Conservation (phyloP, 805 yeast species). For the Kluyveromyces siamensis region DNA sequence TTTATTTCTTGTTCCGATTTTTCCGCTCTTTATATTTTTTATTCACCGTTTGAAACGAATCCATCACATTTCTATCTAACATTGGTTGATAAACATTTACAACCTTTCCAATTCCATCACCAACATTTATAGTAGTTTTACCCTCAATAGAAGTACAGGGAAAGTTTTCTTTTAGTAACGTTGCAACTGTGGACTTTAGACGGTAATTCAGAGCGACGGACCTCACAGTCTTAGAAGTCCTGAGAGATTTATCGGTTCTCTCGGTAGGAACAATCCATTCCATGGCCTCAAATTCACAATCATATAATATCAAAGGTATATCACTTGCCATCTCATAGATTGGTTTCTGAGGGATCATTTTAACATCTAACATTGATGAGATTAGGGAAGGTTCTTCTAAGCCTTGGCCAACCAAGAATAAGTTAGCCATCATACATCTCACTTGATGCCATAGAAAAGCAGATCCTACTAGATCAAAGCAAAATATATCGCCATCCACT, state of each 20-base stretch:
- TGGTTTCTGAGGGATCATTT: conserved; percentile 57
- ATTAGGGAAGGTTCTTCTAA: conserved; percentile 56
- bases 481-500: conserved; percentile 39
- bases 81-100: conserved; percentile 50
- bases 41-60: conserved; percentile 62
- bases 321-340: conserved; percentile 85
- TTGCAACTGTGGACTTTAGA: conserved; percentile 45
- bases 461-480: conserved; percentile 71
- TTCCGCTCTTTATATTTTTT: conserved; percentile 46
- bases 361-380: conserved; percentile 47
- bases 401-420: conserved; percentile 73
- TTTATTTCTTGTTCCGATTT: conserved; percentile 8
- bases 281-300: conserved; percentile 66
- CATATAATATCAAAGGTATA: conserved; percentile 75
- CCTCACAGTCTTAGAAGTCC: conserved; percentile 36
- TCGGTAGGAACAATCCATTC: conserved; percentile 43
- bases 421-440: conserved; percentile 82
- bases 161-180: conserved; percentile 37
- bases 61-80: conserved; percentile 45
- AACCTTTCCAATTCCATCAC: conserved; percentile 73
- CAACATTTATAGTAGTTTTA: conserved; percentile 42
- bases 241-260: conserved; percentile 32
- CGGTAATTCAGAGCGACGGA: conserved; percentile 49
- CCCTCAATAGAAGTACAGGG: conserved; percentile 17
- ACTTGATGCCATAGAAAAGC: conserved; percentile 99